Base-by-base conservation (phyloP, 1,284 basidiomycete species). In the Melampsora americana region DNA sequence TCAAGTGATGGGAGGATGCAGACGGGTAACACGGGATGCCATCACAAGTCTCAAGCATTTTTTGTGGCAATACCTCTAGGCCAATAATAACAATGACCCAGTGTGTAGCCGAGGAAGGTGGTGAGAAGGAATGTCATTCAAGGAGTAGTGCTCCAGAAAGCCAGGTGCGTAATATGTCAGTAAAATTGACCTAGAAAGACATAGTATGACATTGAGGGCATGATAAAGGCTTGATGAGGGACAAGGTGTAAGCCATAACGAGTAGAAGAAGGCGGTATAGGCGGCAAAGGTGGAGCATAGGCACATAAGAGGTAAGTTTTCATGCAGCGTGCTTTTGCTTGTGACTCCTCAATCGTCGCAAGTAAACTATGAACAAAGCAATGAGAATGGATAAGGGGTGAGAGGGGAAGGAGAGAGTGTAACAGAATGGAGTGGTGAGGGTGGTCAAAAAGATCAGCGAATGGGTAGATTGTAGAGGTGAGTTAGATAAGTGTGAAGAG, bases 321-420 rank as follows among this genome's bases (percentile, higher is more conserved):
- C 65, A 74, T 67, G 71, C 64, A 76, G 73, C 73, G 59, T 76
- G 73, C 60, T 76, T 76, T 69, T 76, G 73, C 60, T 76, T 76
- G 46, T 65, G 66, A 53, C 65, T 68, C 68, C 66, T 76, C 30
- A 76, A 69, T 76, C 66, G 73, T 69, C 66, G 65, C 39, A 76
- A 60, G 73, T 76, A 76, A 28, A 76, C 73, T 76, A 64, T 39
- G 18, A 56, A 64, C 50, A 35, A 74, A 39, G n/a, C 12, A 39
- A 66, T 12, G 46, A 23, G 23, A 39, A 42, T 23, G n/a, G n/a
- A 62, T 20, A 48, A 18, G 42, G 12, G 30, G 20, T 39, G n/a
- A 39, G 26, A 23, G 12, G 30, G 65, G 7, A 44, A 11, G 32
- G 46, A 20, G 1, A 60, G 20, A 39, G 3, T 26, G 48, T 23